These are phyloP conservation scores for Musa itinerans DNA, from an alignment of 176 grass and related monocot species.

Conservation along the genomic window DNA sequence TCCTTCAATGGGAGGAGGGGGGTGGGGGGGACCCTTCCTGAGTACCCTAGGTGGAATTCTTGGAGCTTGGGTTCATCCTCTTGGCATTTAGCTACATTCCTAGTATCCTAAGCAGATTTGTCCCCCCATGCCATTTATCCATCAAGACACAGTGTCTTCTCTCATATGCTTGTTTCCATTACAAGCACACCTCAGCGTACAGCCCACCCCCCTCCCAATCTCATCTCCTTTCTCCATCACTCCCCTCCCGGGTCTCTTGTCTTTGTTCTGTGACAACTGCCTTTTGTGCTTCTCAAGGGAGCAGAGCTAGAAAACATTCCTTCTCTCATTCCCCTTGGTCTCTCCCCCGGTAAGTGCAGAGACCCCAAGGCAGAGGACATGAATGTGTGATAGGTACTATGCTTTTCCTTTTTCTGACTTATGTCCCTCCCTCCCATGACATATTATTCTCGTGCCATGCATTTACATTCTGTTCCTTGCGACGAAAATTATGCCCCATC, in stretches of 20 bases:
- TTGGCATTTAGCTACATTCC: conserved; percentile 19
- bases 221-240: conserved; percentile 15
- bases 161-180: conserved; percentile 4
- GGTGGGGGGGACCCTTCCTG: too few species aligned
- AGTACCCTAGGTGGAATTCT: not conserved
- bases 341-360: not conserved
- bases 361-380: not conserved
- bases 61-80: not conserved
- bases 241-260: conserved; percentile 4
- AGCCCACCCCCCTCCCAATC: not conserved
- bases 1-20: not conserved
- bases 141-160: conserved; percentile 12
- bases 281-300: conserved; percentile 19
- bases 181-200: conserved; percentile 19
- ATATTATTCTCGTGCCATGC: conserved; percentile 6
- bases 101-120: conserved; percentile 23
- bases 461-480: not conserved
- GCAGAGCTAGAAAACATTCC: conserved; percentile 9
- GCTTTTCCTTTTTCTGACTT: conserved; percentile 15
- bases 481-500: not conserved
- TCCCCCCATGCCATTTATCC: conserved; percentile 18
- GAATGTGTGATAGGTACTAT: not conserved
- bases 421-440: conserved; percentile 18
- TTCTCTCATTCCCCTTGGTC: conserved; percentile 15
- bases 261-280: conserved; percentile 6